Base-by-base conservation (phyloP, 2,329 filamentous ascomycete species). In the Claviceps sorghi region DNA sequence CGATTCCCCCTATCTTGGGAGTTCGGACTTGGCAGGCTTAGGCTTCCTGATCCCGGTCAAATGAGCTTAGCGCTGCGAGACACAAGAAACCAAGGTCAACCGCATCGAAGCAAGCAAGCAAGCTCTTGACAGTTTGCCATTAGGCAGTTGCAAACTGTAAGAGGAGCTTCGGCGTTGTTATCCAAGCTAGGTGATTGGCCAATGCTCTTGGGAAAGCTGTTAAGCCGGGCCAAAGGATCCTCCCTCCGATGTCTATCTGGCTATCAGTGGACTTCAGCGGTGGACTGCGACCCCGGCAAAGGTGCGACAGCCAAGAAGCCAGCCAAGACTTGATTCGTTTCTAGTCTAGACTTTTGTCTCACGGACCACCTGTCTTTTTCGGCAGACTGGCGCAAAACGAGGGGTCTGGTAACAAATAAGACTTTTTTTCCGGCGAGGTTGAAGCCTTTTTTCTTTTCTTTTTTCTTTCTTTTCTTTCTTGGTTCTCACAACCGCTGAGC, bases 1-100 rank as follows among this genome's bases (percentile, higher is more conserved):
- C 26, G 34, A 21, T n/a, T 11, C 10, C 22, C 22, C 40, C 26
- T 50, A 41, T 49, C 19, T 48, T 48, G 4, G 4, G 34, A n/a
- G 19, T 34, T 50, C 50, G 53, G 53, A 50, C 47, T 51, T 52
- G 53, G 51, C 50, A 50, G 50, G 42, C 42, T 52, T 51, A 50
- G 50, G 42, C 42, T 54, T 47, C 34, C 42, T 42, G 49, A 49
- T 48, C 40, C 52, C 49, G 49, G 52, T 51, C 52, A 17, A 38
- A 38, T n/a, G 17, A 38, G 36, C 36, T 38, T 4, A 38, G 36
- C 17, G 36, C 36, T 7, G 36, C 5, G 36, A 38, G 41, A 48
- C 47, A 45, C 34, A 36, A 36, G 34, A 15, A 4, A 15, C 34
- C 34, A 15, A 36, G 34, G 34, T 13, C 34, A 36, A 36, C 11